phyloP scores from a whole-genome alignment of 805 yeast species.

The Wickerhamiella spandovensis region DNA sequence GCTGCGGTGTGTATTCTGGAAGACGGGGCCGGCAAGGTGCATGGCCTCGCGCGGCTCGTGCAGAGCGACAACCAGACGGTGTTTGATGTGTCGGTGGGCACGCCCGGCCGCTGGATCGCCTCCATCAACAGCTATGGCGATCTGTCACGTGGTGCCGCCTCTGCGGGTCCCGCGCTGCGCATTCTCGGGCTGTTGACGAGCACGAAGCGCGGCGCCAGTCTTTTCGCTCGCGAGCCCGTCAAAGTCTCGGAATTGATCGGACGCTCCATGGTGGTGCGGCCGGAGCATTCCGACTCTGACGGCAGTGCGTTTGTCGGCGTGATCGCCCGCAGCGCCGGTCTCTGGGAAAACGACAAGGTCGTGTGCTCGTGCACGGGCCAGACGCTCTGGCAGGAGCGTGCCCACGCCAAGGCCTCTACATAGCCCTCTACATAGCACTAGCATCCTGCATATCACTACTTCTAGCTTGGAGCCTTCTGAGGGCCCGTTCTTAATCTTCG shows the following conservation, averaged over 20 bases:
- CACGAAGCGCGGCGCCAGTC: background rate
- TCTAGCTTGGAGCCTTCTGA: too few species aligned
- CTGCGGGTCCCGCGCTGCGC: constrained; percentile 25
- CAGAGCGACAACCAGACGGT: constrained; percentile 40
- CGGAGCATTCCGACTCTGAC: constrained; percentile 6
- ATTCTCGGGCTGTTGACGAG: background rate
- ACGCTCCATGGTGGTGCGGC: constrained; percentile 13
- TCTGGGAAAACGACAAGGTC: constrained; percentile 88
- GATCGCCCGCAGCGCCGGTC: constrained; percentile 91
- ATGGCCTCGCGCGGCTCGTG: constrained; percentile 80
- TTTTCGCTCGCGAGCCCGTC: background rate
- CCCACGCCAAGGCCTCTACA: background rate
- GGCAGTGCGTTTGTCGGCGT: constrained; percentile 51
- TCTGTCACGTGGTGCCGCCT: constrained; percentile 38
- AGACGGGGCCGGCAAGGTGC: constrained; percentile 50
- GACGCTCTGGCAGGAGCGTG: constrained; percentile 88
- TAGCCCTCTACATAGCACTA: background rate
- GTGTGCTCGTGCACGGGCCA: constrained; percentile 93
- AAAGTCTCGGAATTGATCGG: constrained; percentile 13
- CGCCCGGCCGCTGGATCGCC: constrained; percentile 32
- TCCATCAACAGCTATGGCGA: constrained; percentile 61
- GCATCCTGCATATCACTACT: too few species aligned
- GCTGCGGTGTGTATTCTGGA: constrained; percentile 90
- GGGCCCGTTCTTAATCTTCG: too few species aligned
- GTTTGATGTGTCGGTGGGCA: constrained; percentile 63